Evolutionary conservation across 495 filamentous ascomycete species (phyloP), one percentile per base, ranked within the genome.

Genomic region (Aspergillus panamensis): DNA sequence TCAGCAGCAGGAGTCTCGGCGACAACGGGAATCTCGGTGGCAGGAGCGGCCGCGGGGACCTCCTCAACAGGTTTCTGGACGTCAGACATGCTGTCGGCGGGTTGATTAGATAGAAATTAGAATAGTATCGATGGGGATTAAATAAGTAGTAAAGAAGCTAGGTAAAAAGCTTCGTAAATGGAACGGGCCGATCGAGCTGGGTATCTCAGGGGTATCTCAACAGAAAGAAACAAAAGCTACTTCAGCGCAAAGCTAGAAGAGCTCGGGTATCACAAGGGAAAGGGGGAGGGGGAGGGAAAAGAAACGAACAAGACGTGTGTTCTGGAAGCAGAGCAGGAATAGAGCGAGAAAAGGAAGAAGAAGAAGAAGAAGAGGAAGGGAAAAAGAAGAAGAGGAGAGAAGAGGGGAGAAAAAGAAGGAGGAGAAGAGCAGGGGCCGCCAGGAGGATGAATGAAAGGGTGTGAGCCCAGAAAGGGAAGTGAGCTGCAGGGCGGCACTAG

Each of bases 181-280:
- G 42, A 51, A 33, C 5, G 31, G 31, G 50, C 43, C 55, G 31
- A 60, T 66, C 58, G 57, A 53, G 57, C 42, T 55, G 69, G 70
- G 70, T 76, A 73, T 73, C 65, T 66, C 58, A 64, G 64, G 66
- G 69, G 71, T 77, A 76, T 78, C 73, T 76, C 62, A 66, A 72
- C 65, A 66, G 62, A 71, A 73, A 70, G 71, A 73, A 74, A 74
- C 70, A 70, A 70, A 66, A 76, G 72, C 72, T 65, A 57, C 60
- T 51, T 54, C 50, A 59, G 62, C 59, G 53, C 62, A 58, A 58
- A 57, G 62, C 63, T 47, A 66, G 59, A 66, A 67, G 59, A 76
- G 72, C 73, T 71, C 69, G 76, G 74, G 74, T 77, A 78, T 77
- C 74, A 78, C 69, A 77, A 75, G 58, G 62, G 71, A 70, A 66